phyloP scores from a whole-genome alignment of 495 filamentous ascomycete species.

The Terfezia claveryi region DNA sequence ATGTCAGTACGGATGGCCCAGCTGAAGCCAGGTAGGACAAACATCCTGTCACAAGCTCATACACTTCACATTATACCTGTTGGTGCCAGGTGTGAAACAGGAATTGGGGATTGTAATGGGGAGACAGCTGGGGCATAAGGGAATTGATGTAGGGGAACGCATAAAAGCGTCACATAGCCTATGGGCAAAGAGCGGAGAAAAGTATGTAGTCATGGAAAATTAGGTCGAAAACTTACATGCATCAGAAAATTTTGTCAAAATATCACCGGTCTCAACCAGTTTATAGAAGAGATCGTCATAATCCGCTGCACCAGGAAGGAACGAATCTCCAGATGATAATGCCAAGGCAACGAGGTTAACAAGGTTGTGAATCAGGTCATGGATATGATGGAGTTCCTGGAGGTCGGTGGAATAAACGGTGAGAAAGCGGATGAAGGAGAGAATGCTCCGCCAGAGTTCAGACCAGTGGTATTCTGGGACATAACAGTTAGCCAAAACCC shows the following conservation, averaged over 20 bases:
- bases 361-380: constrained; percentile 43
- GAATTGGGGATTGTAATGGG: too few relatives aligned
- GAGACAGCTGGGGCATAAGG: too few relatives aligned
- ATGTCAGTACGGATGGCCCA: too few relatives aligned
- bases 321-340: constrained; percentile 70
- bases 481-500: constrained; percentile 2
- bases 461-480: constrained; percentile 64
- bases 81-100: too few relatives aligned
- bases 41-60: too few relatives aligned
- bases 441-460: constrained; percentile 74
- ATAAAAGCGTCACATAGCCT: neutral
- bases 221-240: constrained; percentile 28
- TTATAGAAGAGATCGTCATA: constrained; percentile 99
- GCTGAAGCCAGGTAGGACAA: too few relatives aligned
- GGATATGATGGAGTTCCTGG: constrained; percentile 33
- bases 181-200: constrained; percentile 15
- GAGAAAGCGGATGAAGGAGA: constrained; percentile 77
- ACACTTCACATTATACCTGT: too few relatives aligned
- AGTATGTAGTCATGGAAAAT: too few relatives aligned
- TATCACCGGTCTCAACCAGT: constrained; percentile 73
- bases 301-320: constrained; percentile 68
- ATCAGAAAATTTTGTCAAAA: constrained; percentile 62
- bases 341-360: constrained; percentile 70
- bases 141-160: too few relatives aligned
- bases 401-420: constrained; percentile 65